These are phyloP conservation scores for barrel medic (Medicago truncatula) DNA, from an alignment of 306 rosid species.

Conservation along the genomic window MtrunA17r5.0-ANR NC_053048.1:24474001-24474500, in stretches of 20 bases:
- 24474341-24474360: too few relatives aligned
- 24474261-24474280: too few relatives aligned
- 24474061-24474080: too few relatives aligned
- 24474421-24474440: constrained; percentile 67
- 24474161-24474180: not conserved
- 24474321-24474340: too few relatives aligned
- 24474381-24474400: constrained; percentile 53
- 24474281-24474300: too few relatives aligned
- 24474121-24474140: not conserved
- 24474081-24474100: not conserved
- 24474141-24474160: not conserved
- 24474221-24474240: not conserved
- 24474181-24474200: constrained; percentile 5
- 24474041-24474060: too few relatives aligned
- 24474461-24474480: constrained; percentile 68
- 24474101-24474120: not conserved
- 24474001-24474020: not conserved
- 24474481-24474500: constrained; percentile 95
- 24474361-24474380: too few relatives aligned
- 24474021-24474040: not conserved
- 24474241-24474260: not conserved
- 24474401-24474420: constrained; percentile 66
- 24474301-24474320: too few relatives aligned
- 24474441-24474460: constrained; percentile 93
- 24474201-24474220: not conserved